Evolutionary conservation across 2,329 filamentous ascomycete genomes (phyloP).

Genomic region (Lasiodiplodia gonubiensis): DNA sequence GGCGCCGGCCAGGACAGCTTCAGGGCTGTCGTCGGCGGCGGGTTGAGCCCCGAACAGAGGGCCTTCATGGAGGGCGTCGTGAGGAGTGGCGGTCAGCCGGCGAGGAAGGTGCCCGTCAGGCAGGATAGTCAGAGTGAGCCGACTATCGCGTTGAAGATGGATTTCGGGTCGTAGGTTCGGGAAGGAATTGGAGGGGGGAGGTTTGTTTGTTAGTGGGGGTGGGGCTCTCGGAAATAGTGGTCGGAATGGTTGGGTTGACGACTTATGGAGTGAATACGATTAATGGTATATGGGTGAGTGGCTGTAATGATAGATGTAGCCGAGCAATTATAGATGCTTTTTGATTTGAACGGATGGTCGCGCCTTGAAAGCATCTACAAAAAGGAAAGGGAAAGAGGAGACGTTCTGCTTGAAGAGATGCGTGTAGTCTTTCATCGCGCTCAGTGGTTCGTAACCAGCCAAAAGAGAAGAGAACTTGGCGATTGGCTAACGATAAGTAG

Average conservation of each 20-base stretch:
- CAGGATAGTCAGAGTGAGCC: slow-evolving; percentile 66
- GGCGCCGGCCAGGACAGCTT: slow-evolving; percentile 76
- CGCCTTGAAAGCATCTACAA: too few species aligned
- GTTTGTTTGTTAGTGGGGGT: not conserved
- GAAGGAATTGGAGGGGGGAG: not conserved
- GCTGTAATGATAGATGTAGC: not conserved
- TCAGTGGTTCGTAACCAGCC: too few species aligned
- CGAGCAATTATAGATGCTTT: not conserved
- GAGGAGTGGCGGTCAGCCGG: slow-evolving; percentile 55
- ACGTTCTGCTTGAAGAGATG: too few species aligned
- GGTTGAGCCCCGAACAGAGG: slow-evolving; percentile 72
- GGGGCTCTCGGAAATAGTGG: not conserved
- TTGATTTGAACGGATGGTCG: too few species aligned
- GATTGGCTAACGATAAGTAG: too few species aligned
- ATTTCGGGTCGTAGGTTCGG: slow-evolving; percentile 60
- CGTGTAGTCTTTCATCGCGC: too few species aligned
- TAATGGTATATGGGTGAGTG: too few species aligned
- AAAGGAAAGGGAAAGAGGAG: too few species aligned
- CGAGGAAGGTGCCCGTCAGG: slow-evolving; percentile 50
- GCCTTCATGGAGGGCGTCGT: slow-evolving; percentile 82
- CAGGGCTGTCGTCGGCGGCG: slow-evolving; percentile 69
- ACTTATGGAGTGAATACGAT: too few species aligned
- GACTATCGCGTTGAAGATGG: slow-evolving; percentile 92
- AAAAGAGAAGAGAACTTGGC: too few species aligned
- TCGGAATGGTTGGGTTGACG: too few species aligned